Base-by-base conservation (phyloP, 495 filamentous ascomycete species). In the Mycothermus thermophilus region DNA sequence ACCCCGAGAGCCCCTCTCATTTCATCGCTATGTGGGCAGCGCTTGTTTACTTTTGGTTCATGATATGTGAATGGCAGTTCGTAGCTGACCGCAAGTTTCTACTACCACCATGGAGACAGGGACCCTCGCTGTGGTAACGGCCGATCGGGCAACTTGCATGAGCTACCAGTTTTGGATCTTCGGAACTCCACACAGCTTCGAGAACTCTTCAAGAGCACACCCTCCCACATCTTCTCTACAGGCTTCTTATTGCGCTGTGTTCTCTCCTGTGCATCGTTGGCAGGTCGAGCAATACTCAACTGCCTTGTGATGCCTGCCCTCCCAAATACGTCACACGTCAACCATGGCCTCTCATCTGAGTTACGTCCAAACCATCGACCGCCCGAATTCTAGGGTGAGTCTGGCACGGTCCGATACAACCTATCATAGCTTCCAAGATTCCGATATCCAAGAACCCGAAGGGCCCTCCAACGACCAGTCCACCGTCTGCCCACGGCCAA, bases 401-500 rank as follows among this genome's bases (percentile, higher is more conserved):
- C 34, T 60, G 32, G 55, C 58, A 13, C 47, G 43, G 3, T 64
- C 62, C 14, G 51, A 60, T 42, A 54, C 55, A 14, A 62, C 62
- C 7, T 67, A 64, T 42, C 60, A 67, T 40, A 66, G 59, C 53
- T 66, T 66, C 29, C 49, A 64, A 23, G 53, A 65, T 23, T 41
- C 54, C 31, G 63, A 66, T 21, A 36, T 52, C 4, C 50, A 41
- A 27, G 56, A 63, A n/a, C 48, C 53, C 7, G 32, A 30, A 10
- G n/a, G 34, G 11, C 18, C 23, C 8, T 34, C 46, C 8, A 34
- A 38, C 8, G 11, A 34, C 24, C 40, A 40, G 11, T 30, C 39
- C 18, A 33, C 38, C 4, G 24, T 38, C 26, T 34, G 20, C n/a
- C 22, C 22, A 8, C 34, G 40, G 27, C 34, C 34, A 19, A 9